A percentile compares a stretch with the other conserved stretches of the same genome.
phyloP scores from a whole-genome alignment of 1,284 basidiomycete genomes.

The Mycena sp. region DNA sequence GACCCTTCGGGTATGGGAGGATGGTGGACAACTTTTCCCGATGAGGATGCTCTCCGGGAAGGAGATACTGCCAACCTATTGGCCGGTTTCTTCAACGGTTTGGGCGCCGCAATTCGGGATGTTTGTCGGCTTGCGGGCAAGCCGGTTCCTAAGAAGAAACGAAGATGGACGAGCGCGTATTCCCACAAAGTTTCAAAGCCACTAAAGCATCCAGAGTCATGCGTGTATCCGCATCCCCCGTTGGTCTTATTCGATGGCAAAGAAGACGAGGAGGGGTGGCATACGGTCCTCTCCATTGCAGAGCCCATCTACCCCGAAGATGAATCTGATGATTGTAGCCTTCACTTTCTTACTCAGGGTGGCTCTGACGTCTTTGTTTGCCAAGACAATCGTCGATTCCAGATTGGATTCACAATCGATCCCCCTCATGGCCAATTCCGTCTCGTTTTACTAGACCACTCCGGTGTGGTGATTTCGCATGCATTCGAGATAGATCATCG shows the following conservation, averaged over 20 bases:
- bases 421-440: neutral
- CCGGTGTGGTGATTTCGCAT: conserved; percentile 3
- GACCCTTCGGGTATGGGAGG: neutral
- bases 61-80: neutral
- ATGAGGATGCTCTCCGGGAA: neutral
- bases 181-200: conserved; percentile 1
- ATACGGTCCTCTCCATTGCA: neutral
- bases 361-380: conserved; percentile 15
- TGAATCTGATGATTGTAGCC: neutral
- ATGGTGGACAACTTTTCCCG: conserved; percentile 3
- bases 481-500: conserved; percentile 11
- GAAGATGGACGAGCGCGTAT: conserved; percentile 9
- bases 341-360: conserved; percentile 3
- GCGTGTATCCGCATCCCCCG: neutral
- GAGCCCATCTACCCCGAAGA: conserved; percentile 2
- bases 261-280: conserved; percentile 10
- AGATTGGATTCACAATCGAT: conserved; percentile 12
- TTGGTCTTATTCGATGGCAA: conserved; percentile 14
- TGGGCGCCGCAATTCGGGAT: conserved; percentile 7
- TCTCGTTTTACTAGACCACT: conserved; percentile 17
- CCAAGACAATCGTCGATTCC: conserved; percentile 22
- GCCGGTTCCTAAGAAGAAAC: neutral
- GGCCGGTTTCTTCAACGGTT: conserved; percentile 6
- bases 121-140: conserved; percentile 4
- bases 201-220: neutral